A percentile compares a stretch with the other conserved stretches of the same genome.
Evolutionary conservation across 495 filamentous ascomycete species (phyloP).

Genomic region (Collariella sp.): DNA sequence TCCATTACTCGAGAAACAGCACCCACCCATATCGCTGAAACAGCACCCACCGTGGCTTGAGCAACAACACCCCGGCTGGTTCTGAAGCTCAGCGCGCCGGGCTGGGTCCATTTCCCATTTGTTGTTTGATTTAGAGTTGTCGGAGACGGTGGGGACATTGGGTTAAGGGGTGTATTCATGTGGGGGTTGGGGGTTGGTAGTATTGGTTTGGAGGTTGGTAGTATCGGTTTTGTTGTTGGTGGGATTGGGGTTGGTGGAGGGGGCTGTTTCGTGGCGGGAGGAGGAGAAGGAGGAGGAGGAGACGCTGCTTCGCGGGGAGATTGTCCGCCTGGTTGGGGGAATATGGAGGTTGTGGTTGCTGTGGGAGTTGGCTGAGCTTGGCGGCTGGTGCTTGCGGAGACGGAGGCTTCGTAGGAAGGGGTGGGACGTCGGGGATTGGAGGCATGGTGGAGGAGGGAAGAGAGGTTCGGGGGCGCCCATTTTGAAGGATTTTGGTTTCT

Average conservation of each 20-base stretch:
- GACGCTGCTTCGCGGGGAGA: background rate
- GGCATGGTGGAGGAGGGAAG: background rate
- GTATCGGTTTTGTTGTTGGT: background rate
- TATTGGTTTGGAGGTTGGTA: background rate
- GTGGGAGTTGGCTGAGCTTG: background rate
- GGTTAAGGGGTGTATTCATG: background rate
- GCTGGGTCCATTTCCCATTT: background rate
- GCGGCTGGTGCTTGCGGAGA: background rate
- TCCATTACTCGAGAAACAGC: background rate
- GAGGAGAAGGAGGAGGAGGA: background rate
- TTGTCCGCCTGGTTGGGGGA: background rate
- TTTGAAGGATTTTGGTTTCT: background rate
- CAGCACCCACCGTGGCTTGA: background rate
- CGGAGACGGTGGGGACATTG: background rate
- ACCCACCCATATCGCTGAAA: background rate
- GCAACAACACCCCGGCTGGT: background rate
- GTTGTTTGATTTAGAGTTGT: background rate
- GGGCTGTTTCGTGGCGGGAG: no score
- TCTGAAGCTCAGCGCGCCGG: background rate
- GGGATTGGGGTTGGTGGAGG: no score
- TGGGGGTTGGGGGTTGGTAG: background rate
- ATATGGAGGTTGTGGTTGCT: background rate
- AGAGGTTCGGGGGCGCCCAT: background rate
- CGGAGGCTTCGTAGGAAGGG: constrained; percentile 2
- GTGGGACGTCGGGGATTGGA: background rate